phyloP scores from a whole-genome alignment of 176 grass and related monocot genomes.

The Cocos nucifera region DNA sequence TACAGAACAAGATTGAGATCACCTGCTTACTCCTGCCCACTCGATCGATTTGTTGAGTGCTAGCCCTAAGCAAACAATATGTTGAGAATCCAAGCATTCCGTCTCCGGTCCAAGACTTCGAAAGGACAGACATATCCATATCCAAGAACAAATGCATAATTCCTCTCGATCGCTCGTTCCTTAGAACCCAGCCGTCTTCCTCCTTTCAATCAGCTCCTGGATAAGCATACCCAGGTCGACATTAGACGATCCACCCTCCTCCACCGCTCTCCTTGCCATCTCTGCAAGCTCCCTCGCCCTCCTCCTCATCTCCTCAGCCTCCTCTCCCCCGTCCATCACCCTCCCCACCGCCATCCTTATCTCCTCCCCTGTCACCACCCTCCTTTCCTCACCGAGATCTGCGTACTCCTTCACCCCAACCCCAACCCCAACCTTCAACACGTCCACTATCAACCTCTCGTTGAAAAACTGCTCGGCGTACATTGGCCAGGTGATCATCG shows the following conservation, averaged over 20 bases:
- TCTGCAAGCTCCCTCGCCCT: slow-evolving; percentile 16
- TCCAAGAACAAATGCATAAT: too few species aligned
- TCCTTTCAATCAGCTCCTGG: too few species aligned
- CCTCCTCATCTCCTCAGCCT: slow-evolving; percentile 6
- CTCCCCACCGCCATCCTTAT: slow-evolving; percentile 23
- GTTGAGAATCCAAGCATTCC: too few species aligned
- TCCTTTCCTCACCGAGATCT: slow-evolving; percentile 3
- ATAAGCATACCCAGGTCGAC: neutral
- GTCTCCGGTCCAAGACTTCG: too few species aligned
- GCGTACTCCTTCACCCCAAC: slow-evolving; percentile 25
- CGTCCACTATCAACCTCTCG: slow-evolving; percentile 53
- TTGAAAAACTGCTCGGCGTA: slow-evolving; percentile 66
- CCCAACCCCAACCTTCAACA: slow-evolving; percentile 28
- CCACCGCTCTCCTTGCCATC: slow-evolving; percentile 26
- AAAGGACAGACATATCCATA: too few species aligned
- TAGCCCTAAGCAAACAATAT: too few species aligned
- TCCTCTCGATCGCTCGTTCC: too few species aligned
- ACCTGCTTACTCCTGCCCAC: too few species aligned
- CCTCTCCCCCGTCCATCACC: slow-evolving; percentile 25
- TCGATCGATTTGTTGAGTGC: too few species aligned
- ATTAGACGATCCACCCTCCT: slow-evolving; percentile 31
- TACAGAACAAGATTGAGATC: too few species aligned
- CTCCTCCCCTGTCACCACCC: slow-evolving; percentile 24
- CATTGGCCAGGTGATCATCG: slow-evolving; percentile 71
- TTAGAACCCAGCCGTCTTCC: too few species aligned